Percentiles rank a stretch among this genome's conserved stretches.
Conservation (phyloP, 371 early-diverging fungal species). For the Rhizopus arrhizus region DNA sequence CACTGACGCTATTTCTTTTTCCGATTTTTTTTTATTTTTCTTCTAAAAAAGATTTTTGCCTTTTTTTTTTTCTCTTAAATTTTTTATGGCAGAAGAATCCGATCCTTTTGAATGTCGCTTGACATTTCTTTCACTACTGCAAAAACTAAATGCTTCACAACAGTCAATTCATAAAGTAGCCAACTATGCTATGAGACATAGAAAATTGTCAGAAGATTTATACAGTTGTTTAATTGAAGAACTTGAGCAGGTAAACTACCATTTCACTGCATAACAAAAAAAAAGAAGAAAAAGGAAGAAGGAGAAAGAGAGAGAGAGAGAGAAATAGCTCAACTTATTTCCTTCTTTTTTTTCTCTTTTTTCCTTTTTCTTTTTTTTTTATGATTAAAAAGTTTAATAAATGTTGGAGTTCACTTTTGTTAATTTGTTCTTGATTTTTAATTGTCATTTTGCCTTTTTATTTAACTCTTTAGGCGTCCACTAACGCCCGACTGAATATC, state of each 20-base stretch:
- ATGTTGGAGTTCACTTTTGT: background rate
- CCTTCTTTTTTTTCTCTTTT: constrained; percentile 2
- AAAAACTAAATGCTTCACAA: constrained; percentile 76
- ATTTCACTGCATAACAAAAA: background rate
- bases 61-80: constrained; percentile 10
- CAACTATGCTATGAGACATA: constrained; percentile 68
- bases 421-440: constrained; percentile 15
- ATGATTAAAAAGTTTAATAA: constrained; percentile 10
- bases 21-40: constrained; percentile 6
- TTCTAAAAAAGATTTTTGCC: constrained; percentile 3
- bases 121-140: constrained; percentile 61
- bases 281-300: background rate
- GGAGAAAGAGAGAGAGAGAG: constrained; percentile 19
- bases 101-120: constrained; percentile 81
- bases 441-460: constrained; percentile 4
- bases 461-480: constrained; percentile 48
- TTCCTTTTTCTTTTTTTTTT: constrained; percentile 6
- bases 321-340: background rate
- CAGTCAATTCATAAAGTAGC: constrained; percentile 73
- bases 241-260: constrained; percentile 62
- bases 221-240: constrained; percentile 76
- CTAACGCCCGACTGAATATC: constrained; percentile 71
- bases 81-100: constrained; percentile 50
- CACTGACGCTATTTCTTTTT: background rate
- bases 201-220: constrained; percentile 70